Evolutionary conservation across 208 protist species (phyloP).

Genomic region (Crithidia acanthocephali): DNA sequence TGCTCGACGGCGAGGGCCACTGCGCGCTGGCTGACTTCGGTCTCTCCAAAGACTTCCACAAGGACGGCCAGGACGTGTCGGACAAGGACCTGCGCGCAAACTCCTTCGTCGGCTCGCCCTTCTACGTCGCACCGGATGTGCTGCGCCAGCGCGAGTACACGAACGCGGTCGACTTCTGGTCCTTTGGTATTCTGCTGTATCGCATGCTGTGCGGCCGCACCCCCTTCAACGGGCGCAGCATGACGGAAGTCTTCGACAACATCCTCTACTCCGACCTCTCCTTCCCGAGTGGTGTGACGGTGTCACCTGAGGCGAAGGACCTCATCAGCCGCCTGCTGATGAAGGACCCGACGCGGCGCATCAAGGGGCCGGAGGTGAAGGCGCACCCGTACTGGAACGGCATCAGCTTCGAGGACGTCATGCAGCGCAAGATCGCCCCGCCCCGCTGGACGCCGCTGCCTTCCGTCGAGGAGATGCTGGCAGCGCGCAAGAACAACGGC

Average conservation of each 20-base stretch:
- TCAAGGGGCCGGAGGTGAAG: constrained; percentile 89
- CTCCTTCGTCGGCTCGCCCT: constrained; percentile 94
- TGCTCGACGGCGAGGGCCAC: constrained; percentile 87
- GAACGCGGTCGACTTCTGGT: constrained; percentile 98
- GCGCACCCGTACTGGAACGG: constrained; percentile 92
- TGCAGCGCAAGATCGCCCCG: constrained; percentile 79
- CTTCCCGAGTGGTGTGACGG: constrained; percentile 88
- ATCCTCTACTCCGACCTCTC: constrained; percentile 92
- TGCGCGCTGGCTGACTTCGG: constrained; percentile 93
- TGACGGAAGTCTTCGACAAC: constrained; percentile 94
- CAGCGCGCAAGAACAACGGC: constrained; percentile 43
- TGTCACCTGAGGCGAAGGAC: constrained; percentile 90
- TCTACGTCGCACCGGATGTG: constrained; percentile 96
- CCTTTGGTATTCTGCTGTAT: constrained; percentile 97
- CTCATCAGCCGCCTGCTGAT: constrained; percentile 91
- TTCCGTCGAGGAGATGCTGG: constrained; percentile 82
- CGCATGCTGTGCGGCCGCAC: constrained; percentile 96
- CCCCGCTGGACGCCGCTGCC: constrained; percentile 89
- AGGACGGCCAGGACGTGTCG: constrained; percentile 70
- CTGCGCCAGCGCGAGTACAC: constrained; percentile 95
- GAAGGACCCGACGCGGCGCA: constrained; percentile 87
- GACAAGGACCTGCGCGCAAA: constrained; percentile 87
- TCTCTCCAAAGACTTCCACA: constrained; percentile 93
- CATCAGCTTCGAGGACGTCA: constrained; percentile 91
- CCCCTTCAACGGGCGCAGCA: constrained; percentile 94